A percentile compares a stretch with the other conserved stretches of the same genome.
These are phyloP conservation scores for Dothiorella sarmentorum DNA, from an alignment of 2,329 filamentous ascomycete genomes.

Conservation along the genomic window DNA sequence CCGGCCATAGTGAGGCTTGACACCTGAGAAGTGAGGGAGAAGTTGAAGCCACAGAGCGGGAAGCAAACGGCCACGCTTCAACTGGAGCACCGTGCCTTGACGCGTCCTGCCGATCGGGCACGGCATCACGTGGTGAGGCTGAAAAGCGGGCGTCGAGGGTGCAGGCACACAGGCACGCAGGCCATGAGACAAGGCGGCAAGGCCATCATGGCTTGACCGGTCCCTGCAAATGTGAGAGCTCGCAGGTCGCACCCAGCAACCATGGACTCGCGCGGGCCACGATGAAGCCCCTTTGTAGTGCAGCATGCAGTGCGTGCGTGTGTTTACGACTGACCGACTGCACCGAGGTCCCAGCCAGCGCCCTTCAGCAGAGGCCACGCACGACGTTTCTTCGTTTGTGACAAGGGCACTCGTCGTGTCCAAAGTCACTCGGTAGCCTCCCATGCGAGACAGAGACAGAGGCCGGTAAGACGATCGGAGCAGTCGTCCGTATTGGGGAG, in stretches of 20 bases:
- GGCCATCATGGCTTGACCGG: not conserved
- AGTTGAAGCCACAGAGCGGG: not conserved
- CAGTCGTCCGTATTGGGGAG: not conserved
- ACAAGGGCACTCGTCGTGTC: not conserved
- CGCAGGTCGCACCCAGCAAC: not conserved
- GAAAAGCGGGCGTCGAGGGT: not conserved
- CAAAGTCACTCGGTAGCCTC: constrained; percentile 5
- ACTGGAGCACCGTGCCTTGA: not conserved
- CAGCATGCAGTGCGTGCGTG: constrained; percentile 2
- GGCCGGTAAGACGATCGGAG: not conserved
- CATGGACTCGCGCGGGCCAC: not conserved
- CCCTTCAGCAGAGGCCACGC: not conserved
- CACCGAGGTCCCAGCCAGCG: not conserved
- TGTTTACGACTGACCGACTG: not conserved
- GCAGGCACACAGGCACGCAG: too few species aligned
- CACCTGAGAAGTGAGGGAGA: not conserved
- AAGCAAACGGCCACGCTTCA: not conserved
- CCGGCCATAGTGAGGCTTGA: not conserved
- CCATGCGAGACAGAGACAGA: constrained; percentile 8
- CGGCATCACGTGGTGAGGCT: constrained; percentile 6
- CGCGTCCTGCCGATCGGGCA: constrained; percentile 1
- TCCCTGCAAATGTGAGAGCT: constrained; percentile 5
- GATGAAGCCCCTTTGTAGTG: constrained; percentile 1
- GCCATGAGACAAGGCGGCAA: not conserved
- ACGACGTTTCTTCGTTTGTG: not conserved